A percentile compares a stretch with the other conserved stretches of the same genome.
Conservation (phyloP, 106 monocot species). For the Ottelia alismoides region DNA sequence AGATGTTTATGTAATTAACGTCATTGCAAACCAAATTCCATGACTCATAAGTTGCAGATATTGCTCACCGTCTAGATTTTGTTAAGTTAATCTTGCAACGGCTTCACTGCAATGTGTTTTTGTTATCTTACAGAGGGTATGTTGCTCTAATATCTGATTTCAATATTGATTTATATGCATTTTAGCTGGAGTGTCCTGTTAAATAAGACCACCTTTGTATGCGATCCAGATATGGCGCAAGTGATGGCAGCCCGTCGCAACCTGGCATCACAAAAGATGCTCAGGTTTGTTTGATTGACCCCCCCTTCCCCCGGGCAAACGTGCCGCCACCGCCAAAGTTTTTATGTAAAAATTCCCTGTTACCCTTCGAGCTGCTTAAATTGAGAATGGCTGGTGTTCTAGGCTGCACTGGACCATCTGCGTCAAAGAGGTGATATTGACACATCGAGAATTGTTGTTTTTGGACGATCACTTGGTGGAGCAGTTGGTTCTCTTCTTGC, state of each 20-base stretch:
- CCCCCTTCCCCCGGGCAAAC: too few species aligned
- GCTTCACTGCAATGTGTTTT: conserved; percentile 88
- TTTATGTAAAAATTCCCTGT: too few species aligned
- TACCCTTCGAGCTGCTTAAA: too few species aligned
- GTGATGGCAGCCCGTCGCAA: conserved; percentile 93
- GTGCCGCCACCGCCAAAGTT: too few species aligned
- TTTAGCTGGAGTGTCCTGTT: too few species aligned
- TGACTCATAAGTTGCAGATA: conserved; percentile 40
- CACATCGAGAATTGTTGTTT: conserved; percentile 85
- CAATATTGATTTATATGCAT: not conserved
- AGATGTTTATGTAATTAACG: too few species aligned
- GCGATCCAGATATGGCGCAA: conserved; percentile 72
- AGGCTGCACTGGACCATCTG: conserved; percentile 95
- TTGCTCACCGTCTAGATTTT: conserved; percentile 93
- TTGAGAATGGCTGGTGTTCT: too few species aligned
- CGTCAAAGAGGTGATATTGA: conserved; percentile 74
- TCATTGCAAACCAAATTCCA: too few species aligned
- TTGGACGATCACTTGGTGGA: conserved; percentile 98
- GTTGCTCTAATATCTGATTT: conserved; percentile 2
- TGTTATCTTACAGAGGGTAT: conserved; percentile 99
- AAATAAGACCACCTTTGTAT: too few species aligned
- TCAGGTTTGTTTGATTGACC: conserved; percentile 93
- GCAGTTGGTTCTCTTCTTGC: conserved; percentile 91
- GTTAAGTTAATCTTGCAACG: conserved; percentile 74
- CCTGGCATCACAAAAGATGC: conserved; percentile 88